Evolutionary conservation across 495 filamentous ascomycete species (phyloP), one percentile per base, ranked within the genome.

Genomic region (Lophiotrema nucula): DNA sequence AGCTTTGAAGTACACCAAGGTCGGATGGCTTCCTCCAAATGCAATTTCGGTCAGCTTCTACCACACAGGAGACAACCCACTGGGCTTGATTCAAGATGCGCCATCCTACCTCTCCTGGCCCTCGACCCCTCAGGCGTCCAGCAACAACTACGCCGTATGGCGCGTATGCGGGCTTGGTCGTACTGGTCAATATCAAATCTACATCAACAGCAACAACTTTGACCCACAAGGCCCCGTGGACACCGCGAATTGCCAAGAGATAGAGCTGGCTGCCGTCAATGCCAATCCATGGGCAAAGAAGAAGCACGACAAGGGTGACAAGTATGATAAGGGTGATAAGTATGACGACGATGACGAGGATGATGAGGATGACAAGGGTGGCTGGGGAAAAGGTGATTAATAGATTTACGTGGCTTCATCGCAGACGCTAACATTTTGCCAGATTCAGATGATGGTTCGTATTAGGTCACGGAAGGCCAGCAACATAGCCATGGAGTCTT

Each of bases 91-190:
- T 12, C 8, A 39, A 4, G 23, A 42, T 12, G 31, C 2, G 18
- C 27, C 58, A 8, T 51, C 53, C 4, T 52, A 27, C 53, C 41
- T 62, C 11, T 12, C 46, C 19, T 62, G 59, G 59, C 59, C 53
- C 1, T 56, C 46, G 35, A 62, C 59, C 23, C 13, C 31, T 2
- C 39, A 53, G 1, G 38, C 13, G n/a, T 18, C 35, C 16, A 24
- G 23, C n/a, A 4, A 42, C 10, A 8, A 13, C 10, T 18, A 6
- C 10, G 47, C 27, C 1, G 18, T 5, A 1, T 57, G 49, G 53
- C 13, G 6, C 3, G 22, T 62, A 4, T 62, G 53, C 39, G 15
- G 6, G 11, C 1, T 21, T 22, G 25, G 27, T 10, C 24, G 3
- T 10, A 57, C 59, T 23, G 52, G 53, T 19, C 26, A 56, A 12